Evolutionary conservation across 1,284 basidiomycete species (phyloP).

Genomic region (Sporisorium exsertum): DNA sequence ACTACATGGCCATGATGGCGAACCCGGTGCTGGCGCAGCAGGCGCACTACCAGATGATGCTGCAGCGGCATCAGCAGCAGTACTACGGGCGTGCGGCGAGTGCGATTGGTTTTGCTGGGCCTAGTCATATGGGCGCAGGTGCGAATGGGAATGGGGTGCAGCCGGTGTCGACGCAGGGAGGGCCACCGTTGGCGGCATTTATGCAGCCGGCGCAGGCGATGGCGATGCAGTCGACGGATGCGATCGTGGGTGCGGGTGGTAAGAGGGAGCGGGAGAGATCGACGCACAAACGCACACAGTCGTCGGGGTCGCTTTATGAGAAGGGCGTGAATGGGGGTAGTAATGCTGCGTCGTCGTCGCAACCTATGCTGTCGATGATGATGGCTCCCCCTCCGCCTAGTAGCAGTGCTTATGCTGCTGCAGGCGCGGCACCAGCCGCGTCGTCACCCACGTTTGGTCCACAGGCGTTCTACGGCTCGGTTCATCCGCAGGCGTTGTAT

Average conservation of each 20-base stretch:
- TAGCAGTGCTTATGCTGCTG: background rate
- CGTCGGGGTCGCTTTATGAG: constrained; percentile 15
- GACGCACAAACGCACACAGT: constrained; percentile 18
- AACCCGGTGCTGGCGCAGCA: constrained; percentile 49
- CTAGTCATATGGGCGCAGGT: constrained; percentile 15
- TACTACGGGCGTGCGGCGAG: constrained; percentile 39
- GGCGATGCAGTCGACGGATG: constrained; percentile 4
- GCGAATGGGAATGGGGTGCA: constrained; percentile 27
- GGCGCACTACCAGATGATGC: constrained; percentile 50
- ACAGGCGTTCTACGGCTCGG: constrained; percentile 6
- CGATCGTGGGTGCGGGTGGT: background rate
- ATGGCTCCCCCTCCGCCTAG: constrained; percentile 39
- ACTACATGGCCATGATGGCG: constrained; percentile 54
- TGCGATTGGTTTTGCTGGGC: constrained; percentile 23
- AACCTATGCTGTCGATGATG: constrained; percentile 54
- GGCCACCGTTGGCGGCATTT: constrained; percentile 39
- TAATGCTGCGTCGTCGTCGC: background rate
- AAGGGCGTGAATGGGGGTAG: constrained; percentile 4
- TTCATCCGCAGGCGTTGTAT: constrained; percentile 10
- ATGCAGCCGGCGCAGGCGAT: constrained; percentile 31
- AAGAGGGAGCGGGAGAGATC: background rate
- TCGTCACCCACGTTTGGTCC: constrained; percentile 1
- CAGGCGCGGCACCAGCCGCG: background rate
- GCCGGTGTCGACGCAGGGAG: background rate
- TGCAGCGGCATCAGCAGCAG: constrained; percentile 47